phyloP scores from a whole-genome alignment of 805 yeast genomes.

The Yarrowia phangngaensis region DNA sequence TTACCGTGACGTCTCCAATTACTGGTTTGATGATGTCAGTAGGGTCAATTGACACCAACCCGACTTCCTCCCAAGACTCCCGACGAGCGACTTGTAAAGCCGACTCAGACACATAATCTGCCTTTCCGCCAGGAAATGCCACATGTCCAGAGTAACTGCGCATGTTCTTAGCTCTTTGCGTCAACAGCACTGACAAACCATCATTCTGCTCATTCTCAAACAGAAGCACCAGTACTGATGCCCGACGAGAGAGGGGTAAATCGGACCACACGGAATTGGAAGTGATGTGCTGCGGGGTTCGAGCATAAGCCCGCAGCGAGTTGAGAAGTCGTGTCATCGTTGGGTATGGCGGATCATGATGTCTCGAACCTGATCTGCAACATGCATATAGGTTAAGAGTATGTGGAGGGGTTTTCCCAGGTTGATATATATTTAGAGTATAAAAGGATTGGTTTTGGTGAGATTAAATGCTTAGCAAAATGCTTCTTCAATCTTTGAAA shows the following conservation, averaged over 20 bases:
- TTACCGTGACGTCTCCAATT: constrained; percentile 9
- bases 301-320: constrained; percentile 25
- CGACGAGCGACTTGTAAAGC: constrained; percentile 75
- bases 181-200: constrained; percentile 62
- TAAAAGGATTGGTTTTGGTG: too few relatives aligned
- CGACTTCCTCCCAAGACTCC: constrained; percentile 86
- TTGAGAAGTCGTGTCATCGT: constrained; percentile 20
- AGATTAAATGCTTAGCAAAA: too few relatives aligned
- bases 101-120: constrained; percentile 59
- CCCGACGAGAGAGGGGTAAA: constrained; percentile 63
- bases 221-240: constrained; percentile 73
- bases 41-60: constrained; percentile 42
- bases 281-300: constrained; percentile 27
- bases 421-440: too few relatives aligned
- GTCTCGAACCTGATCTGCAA: too few relatives aligned
- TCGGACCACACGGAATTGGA: constrained; percentile 45
- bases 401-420: too few relatives aligned
- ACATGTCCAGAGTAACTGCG: constrained; percentile 83
- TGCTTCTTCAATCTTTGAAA: too few relatives aligned
- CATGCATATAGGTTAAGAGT: too few relatives aligned
- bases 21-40: background rate
- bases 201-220: constrained; percentile 65
- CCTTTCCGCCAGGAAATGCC: constrained; percentile 91
- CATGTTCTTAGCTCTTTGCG: constrained; percentile 68
- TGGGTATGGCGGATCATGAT: too few relatives aligned